Evolutionary conservation across 2,329 filamentous ascomycete genomes (phyloP), one percentile per base, ranked within the genome.

Genomic region (Hypocrella siamensis): DNA sequence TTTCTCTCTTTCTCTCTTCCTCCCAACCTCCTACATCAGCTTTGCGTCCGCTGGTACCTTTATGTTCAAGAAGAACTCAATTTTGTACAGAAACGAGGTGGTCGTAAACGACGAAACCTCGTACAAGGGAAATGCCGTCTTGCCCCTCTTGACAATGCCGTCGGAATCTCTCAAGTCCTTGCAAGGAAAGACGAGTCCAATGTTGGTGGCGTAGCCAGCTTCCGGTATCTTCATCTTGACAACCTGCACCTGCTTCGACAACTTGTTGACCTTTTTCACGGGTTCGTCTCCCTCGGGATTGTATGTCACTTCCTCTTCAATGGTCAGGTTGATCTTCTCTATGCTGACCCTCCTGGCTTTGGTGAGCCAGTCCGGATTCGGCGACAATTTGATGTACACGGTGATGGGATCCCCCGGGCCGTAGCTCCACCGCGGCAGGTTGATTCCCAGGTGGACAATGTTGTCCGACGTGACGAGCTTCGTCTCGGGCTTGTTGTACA

Each of bases 251-350:
- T 88, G 80, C 53, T 85, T 90, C 17, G 81, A 78, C 41, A 98
- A 62, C 35, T 77, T 80, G 55, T 93, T 94, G 42, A 84, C 64
- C 54, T 93, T 94, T 42, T 83, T 82, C 19, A 81, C 81, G 18
- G 86, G 85, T 51, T 96, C 90, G 48, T 96, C 90, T 30, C 90
- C 90, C 56, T 96, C 88, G 19, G 90, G 90, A 42, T 98, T 96
- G 58, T 82, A 98, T n/a, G 90, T 92, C 36, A 96, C 93, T 51
- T 96, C 88, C 56, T 98, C 90, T 49, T 96, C 90, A 44, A 98
- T 92, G 10, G 75, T 75, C 26, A 96, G 76, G 2, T 85, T 93
- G 43, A 98, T 90, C 48, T 90, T 90, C 48, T 86, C 79, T 47
- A 98, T 92, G 27, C 83, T 88, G 32, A 96, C 86, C 49, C 82